A percentile compares a stretch with the other conserved stretches of the same genome.
These are phyloP conservation scores for Mycena sp. DNA, from an alignment of 1,284 basidiomycete species.

Conservation along the genomic window DNA sequence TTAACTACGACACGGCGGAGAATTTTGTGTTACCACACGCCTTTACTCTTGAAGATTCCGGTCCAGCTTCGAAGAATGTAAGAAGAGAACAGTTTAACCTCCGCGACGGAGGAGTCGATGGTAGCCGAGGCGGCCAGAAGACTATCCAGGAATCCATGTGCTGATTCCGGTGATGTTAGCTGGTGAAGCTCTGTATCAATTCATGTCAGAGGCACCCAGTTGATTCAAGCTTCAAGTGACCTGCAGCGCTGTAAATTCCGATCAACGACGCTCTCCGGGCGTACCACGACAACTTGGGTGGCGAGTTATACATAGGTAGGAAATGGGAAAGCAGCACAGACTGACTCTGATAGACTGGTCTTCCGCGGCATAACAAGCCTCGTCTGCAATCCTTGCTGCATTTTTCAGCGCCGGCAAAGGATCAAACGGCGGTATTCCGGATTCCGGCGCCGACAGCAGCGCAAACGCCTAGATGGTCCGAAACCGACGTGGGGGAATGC, in stretches of 20 bases:
- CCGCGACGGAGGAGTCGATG: conserved; percentile 55
- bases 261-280: conserved; percentile 67
- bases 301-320: not conserved
- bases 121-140: conserved; percentile 59
- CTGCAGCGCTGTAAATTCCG: conserved; percentile 71
- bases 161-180: conserved; percentile 72
- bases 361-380: conserved; percentile 66
- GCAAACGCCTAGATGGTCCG: conserved; percentile 65
- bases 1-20: too few species aligned
- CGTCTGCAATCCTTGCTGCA: conserved; percentile 67
- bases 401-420: conserved; percentile 67
- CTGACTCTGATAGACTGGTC: conserved; percentile 65
- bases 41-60: conserved; percentile 54
- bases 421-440: conserved; percentile 59
- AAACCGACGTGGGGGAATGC: not conserved
- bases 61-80: conserved; percentile 75
- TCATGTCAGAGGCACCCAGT: not conserved
- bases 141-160: conserved; percentile 68
- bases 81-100: conserved; percentile 59
- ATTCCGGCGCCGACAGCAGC: conserved; percentile 60
- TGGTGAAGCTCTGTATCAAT: conserved; percentile 72
- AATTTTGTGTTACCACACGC: conserved; percentile 16
- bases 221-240: conserved; percentile 37
- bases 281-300: conserved; percentile 68
- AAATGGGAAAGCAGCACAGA: not conserved